Base-by-base conservation (phyloP, 257 asterid genomes). In the Ajuga chamaepitys region DNA sequence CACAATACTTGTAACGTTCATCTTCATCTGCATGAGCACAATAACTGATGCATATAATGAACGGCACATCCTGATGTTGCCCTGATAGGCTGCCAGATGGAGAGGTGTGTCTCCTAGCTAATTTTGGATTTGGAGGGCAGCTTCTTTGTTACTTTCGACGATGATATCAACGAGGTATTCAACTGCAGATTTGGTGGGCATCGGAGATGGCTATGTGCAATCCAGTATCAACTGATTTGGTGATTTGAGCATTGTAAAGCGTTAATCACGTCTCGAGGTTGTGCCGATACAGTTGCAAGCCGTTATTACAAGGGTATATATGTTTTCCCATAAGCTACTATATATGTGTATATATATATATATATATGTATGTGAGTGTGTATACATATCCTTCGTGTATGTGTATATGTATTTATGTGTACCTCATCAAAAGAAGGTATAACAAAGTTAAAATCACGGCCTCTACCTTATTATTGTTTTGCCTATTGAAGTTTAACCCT, bases 71-170 rank as follows among this genome's bases (percentile, higher is more conserved):
- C 14, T 10, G 1, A 21, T 14, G 6, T 10, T 20, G 3, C 56
- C 56, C 56, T 7, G 56, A 11, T 20, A 11, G 2, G 56, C 56
- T 9, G 56, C 56, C 56, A 50, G 57, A 11, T 50, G 57, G 34
- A 50, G 57, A 1, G 57, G 32, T 9, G 57, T 50, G 34, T 21
- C 11, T 3, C 34, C 57, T 2, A 50, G 32, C 34, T 50, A 20
- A 9, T 50, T 50, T 9, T 4, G 1, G 9, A 10, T 10, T 12
- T 12, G 0, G n/a, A 50, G 34, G n/a, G n/a, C n/a, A n/a, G n/a
- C n/a, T n/a, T n/a, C 16, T 6, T 21, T 16, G 7, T 32, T 2
- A 10, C 4, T 10, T 10, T 2, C 2, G n/a, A n/a, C n/a, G n/a
- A 4, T 24, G 3, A 10, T 2, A 12, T 11, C 20, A 5, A 10